Conservation (phyloP, 148 eudicot species). For the Camellia granthamiana region DNA sequence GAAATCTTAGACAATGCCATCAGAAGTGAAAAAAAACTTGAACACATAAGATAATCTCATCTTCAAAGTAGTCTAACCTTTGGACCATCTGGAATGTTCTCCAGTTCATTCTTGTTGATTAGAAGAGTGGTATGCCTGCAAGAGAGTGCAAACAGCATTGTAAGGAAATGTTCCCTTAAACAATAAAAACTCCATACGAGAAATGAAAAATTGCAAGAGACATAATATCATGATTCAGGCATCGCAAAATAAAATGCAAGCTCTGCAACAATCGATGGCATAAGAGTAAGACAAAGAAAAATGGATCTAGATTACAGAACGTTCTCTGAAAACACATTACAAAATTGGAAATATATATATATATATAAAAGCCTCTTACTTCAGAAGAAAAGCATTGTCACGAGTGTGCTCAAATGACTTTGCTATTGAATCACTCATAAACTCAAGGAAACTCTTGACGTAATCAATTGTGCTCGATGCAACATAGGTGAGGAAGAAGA, state of each 20-base stretch:
- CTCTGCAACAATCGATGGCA: neutral
- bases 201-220: neutral
- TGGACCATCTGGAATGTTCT: constrained; percentile 85
- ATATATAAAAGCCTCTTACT: constrained; percentile 39
- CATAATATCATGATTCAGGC: neutral
- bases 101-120: constrained; percentile 78
- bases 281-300: neutral
- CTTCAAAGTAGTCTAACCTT: constrained; percentile 49
- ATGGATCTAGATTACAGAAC: neutral
- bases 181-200: neutral
- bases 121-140: constrained; percentile 82
- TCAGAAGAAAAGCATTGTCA: constrained; percentile 88
- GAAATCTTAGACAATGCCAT: constrained; percentile 1
- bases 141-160: constrained; percentile 22
- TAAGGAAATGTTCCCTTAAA: constrained; percentile 20
- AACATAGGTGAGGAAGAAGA: constrained; percentile 86
- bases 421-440: constrained; percentile 96
- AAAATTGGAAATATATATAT: neutral
- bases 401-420: constrained; percentile 95
- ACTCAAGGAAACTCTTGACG: constrained; percentile 93
- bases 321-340: neutral
- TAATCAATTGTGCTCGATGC: constrained; percentile 91
- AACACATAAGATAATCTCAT: neutral
- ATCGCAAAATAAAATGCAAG: neutral
- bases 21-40: constrained; percentile 7